These are phyloP conservation scores for Aspergillus texensis DNA, from an alignment of 2,329 filamentous ascomycete genomes.

Conservation along the genomic window DNA sequence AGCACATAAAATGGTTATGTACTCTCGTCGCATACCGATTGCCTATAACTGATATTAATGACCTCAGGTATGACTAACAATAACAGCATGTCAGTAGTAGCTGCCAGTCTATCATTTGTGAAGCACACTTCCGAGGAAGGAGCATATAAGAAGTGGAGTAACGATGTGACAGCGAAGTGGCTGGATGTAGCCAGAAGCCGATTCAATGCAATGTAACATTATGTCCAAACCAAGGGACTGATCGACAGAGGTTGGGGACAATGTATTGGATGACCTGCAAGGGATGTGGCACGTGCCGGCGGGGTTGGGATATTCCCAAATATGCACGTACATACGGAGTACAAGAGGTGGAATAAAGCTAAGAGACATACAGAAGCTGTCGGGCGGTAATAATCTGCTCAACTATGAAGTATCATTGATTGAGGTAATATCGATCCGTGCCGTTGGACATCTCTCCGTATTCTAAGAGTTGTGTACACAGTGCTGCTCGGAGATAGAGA, in stretches of 20 bases:
- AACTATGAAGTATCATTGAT: background rate
- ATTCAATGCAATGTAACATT: background rate
- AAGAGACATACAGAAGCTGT: background rate
- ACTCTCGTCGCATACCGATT: background rate
- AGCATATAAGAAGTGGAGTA: background rate
- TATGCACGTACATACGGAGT: background rate
- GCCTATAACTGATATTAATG: background rate
- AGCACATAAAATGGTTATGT: background rate
- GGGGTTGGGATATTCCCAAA: background rate
- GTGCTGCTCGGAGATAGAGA: background rate
- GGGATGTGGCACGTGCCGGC: background rate
- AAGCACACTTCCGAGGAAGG: background rate
- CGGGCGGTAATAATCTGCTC: too few relatives aligned
- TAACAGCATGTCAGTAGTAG: background rate
- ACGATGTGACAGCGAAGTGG: background rate
- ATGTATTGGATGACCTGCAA: background rate
- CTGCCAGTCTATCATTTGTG: background rate
- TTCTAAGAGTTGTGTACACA: background rate
- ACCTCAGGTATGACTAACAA: background rate
- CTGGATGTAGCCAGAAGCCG: background rate
- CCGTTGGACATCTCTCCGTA: background rate
- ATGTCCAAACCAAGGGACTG: background rate
- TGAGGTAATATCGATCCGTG: background rate
- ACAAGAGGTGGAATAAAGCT: background rate
- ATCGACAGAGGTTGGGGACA: conserved; percentile 5